Percentiles rank a stretch among this genome's conserved stretches.
These are phyloP conservation scores for Teratosphaeria pseudoeucalypti DNA, from an alignment of 2,329 filamentous ascomycete species.

Conservation along the genomic window DNA sequence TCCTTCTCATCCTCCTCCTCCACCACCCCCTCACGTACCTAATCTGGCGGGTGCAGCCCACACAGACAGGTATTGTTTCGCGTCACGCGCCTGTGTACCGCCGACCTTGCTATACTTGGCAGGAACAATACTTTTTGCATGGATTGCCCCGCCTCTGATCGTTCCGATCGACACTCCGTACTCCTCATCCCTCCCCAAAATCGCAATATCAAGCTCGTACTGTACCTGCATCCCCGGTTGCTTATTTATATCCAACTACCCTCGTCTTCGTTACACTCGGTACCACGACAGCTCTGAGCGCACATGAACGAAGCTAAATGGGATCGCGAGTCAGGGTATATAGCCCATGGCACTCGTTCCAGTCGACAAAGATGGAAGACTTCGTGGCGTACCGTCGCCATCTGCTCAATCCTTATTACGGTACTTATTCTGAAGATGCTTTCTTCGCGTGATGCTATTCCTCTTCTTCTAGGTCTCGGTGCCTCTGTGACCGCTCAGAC, in stretches of 20 bases:
- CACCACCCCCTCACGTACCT: neutral
- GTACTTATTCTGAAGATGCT: neutral
- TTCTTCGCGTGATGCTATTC: neutral
- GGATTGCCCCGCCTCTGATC: neutral
- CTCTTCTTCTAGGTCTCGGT: neutral
- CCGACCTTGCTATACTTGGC: neutral
- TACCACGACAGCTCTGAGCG: neutral
- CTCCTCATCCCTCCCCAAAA: neutral
- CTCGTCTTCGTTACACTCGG: neutral
- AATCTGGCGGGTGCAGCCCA: neutral
- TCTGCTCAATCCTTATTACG: neutral
- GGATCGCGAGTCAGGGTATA: neutral
- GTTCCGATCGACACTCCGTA: neutral
- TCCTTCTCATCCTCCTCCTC: too few species aligned
- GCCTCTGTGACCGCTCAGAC: neutral
- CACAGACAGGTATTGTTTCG: neutral
- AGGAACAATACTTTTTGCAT: neutral
- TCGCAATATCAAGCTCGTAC: neutral
- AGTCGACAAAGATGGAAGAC: neutral
- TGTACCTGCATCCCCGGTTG: neutral
- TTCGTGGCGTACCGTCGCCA: neutral
- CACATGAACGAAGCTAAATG: neutral
- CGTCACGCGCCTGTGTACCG: neutral
- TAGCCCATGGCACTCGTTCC: neutral
- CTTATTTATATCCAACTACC: neutral